Percentiles rank a stretch among this genome's conserved stretches.
Conservation (phyloP, 2,329 filamentous ascomycete genomes). For the Nemania diffusa region DNA sequence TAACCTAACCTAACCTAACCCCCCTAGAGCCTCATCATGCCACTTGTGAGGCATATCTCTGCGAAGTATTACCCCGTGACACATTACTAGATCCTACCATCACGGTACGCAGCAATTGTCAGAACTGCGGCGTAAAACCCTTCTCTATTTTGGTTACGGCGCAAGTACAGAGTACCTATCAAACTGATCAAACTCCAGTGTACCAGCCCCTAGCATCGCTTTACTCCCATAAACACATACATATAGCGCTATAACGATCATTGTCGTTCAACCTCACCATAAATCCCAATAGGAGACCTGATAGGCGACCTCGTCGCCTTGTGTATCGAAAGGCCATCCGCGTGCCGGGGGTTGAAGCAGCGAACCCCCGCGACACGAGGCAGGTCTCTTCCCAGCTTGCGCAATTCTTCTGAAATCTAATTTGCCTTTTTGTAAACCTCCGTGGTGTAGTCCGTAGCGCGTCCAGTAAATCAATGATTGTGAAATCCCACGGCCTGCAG, state of each 20-base stretch:
- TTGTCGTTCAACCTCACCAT: neutral
- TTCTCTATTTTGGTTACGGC: neutral
- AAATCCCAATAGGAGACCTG: neutral
- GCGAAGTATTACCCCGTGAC: too few relatives aligned
- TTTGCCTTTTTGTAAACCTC: conserved; percentile 17
- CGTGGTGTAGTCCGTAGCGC: conserved; percentile 2
- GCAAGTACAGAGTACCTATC: too few relatives aligned
- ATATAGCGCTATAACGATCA: conserved; percentile 2
- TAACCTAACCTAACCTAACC: too few relatives aligned
- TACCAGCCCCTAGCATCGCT: neutral
- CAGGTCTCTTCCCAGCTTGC: conserved; percentile 19
- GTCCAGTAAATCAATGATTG: conserved; percentile 1
- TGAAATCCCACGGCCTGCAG: conserved; percentile 2
- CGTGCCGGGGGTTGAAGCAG: neutral
- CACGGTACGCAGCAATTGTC: too few relatives aligned
- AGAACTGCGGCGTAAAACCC: neutral
- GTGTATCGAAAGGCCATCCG: neutral
- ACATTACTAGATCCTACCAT: too few relatives aligned
- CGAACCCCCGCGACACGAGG: conserved; percentile 1
- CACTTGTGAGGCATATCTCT: too few relatives aligned
- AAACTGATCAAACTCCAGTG: neutral
- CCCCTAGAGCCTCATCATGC: too few relatives aligned
- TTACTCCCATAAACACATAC: conserved; percentile 4
- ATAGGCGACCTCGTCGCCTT: neutral
- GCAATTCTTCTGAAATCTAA: conserved; percentile 21